Conservation (phyloP, 1,284 basidiomycete genomes). For the Ceratobasidium sp. region DNA sequence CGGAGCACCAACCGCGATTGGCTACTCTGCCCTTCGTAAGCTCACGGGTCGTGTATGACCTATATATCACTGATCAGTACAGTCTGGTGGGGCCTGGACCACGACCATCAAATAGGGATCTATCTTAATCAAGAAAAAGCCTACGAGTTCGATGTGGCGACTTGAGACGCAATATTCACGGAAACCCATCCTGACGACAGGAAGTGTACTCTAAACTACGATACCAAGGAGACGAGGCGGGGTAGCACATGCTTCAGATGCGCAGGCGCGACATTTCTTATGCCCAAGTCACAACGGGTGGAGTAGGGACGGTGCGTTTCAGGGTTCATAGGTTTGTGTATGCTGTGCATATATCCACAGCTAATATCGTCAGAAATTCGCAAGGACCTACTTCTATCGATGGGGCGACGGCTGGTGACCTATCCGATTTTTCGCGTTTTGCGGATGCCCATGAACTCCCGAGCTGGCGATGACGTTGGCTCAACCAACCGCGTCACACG, state of each 20-base stretch:
- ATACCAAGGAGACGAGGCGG: no score
- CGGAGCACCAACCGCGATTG: conserved; percentile 18
- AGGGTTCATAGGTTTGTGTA: not conserved
- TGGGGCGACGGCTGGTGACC: not conserved
- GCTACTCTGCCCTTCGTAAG: conserved; percentile 29
- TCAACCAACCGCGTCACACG: no score
- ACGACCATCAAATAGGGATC: conserved; percentile 12
- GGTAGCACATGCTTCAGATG: not conserved
- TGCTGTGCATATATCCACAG: conserved; percentile 26
- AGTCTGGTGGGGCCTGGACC: conserved; percentile 19
- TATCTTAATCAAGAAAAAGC: conserved; percentile 25
- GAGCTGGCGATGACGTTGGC: no score
- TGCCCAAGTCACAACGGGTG: conserved; percentile 6
- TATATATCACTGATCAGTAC: no score
- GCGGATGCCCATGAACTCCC: no score
- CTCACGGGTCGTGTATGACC: not conserved
- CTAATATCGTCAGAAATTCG: not conserved
- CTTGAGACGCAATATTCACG: not conserved
- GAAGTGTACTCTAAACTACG: not conserved
- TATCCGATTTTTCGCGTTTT: no score
- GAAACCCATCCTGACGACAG: conserved; percentile 6
- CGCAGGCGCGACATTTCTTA: not conserved
- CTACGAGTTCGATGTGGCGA: not conserved
- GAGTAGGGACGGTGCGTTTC: conserved; percentile 11
- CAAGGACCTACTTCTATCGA: not conserved